Base-by-base conservation (phyloP, 495 filamentous ascomycete species). In the Aspergillus sclerotioniger region DNA sequence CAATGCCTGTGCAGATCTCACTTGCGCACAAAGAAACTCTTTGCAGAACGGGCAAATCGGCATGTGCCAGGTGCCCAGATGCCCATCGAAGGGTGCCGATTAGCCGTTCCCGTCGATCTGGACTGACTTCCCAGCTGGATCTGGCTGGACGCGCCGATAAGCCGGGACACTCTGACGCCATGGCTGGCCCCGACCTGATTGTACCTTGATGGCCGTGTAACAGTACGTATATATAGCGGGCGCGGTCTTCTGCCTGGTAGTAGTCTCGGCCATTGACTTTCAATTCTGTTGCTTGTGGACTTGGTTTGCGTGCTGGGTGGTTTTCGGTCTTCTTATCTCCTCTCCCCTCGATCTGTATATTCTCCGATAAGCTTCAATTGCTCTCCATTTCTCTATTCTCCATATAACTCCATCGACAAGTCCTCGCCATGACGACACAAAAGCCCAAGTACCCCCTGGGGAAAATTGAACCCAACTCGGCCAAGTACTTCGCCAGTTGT, bases 401-500 rank as follows among this genome's bases (percentile, higher is more conserved):
- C 8, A 49, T 15, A 29, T 2, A 3, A n/a, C 25, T 16, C 15
- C 47, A 50, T 25, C 28, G n/a, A 25, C 2, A 25, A 25, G 25
- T 6, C 9, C 8, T 28, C 2, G 17, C 33, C 47, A 79, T 77
- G 76, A 70, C 72, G 12, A 56, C 45, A 28, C 67, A 72, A 56
- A 74, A 78, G 41, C 68, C 69, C 45, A 74, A 66, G 57, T 71
- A 74, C 64, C 76, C 77, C 44, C 68, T 78, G 65, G 77, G 77
- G 65, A 78, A 76, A 69, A 88, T 89, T 60, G 84, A 88, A 75
- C 80, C 85, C 56, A 87, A 84, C 65, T 82, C 82, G n/a, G 69
- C 75, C 52, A 86, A 82, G 52, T 90, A 90, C 65, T 90, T 88
- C 65, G 76, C 68, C 43, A 83, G 82, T 41, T 90, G 87, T 70